phyloP scores from a whole-genome alignment of 805 yeast species.

The Torulaspora quercuum region DNA sequence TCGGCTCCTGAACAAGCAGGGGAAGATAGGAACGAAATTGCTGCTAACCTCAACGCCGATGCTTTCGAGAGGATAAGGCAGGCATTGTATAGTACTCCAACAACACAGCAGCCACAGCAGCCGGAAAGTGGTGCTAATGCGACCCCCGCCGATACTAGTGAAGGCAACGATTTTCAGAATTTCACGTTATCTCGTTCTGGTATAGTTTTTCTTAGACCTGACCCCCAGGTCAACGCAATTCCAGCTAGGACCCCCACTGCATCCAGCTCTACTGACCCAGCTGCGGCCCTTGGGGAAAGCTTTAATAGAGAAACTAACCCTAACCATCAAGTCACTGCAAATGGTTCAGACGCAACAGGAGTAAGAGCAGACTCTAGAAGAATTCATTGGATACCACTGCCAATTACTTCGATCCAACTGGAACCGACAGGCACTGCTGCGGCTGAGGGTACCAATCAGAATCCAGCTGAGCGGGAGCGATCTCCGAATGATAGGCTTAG shows the following conservation, averaged over 20 bases:
- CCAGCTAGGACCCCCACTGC: not conserved
- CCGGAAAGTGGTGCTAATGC: slow-evolving; percentile 1
- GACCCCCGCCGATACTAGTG: slow-evolving; percentile 1
- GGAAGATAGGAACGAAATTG: slow-evolving; percentile 5
- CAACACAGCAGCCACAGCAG: slow-evolving; percentile 8
- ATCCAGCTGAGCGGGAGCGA: slow-evolving; percentile 2
- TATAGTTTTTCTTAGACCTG: slow-evolving; percentile 21
- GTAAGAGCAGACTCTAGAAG: slow-evolving; percentile 13
- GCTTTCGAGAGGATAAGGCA: slow-evolving; percentile 33
- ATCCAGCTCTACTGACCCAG: slow-evolving; percentile 3
- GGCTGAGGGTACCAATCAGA: too few species aligned
- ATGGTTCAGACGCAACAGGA: too few species aligned
- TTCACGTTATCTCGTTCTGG: slow-evolving; percentile 22
- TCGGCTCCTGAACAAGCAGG: slow-evolving; percentile 8
- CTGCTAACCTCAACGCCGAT: slow-evolving; percentile 20
- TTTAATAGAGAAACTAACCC: not conserved
- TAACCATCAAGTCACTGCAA: not conserved
- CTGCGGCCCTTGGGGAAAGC: not conserved
- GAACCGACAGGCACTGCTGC: too few species aligned
- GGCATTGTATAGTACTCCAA: slow-evolving; percentile 21
- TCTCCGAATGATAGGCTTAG: slow-evolving; percentile 27
- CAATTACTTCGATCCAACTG: slow-evolving; percentile 17
- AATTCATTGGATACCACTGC: slow-evolving; percentile 22
- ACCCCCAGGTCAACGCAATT: slow-evolving; percentile 2
- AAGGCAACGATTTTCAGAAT: slow-evolving; percentile 8